phyloP scores from a whole-genome alignment of 2,329 filamentous ascomycete species.

The Aureobasidium sp. region DNA sequence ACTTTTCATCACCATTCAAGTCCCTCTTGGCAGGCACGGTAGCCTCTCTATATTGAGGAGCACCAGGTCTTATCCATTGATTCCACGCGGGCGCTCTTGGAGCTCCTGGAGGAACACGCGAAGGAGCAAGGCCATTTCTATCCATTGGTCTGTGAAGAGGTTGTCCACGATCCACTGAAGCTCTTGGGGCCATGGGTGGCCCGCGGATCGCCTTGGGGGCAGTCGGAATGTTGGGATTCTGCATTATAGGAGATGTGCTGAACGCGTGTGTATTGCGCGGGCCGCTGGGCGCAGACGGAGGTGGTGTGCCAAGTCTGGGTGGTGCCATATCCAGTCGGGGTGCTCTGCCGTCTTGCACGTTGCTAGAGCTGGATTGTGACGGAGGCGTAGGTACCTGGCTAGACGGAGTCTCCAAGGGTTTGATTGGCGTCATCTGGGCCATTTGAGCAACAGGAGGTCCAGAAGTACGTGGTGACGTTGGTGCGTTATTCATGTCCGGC shows the following conservation, averaged over 20 bases:
- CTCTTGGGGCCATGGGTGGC: slow-evolving; percentile 24
- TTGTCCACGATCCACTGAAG: slow-evolving; percentile 14
- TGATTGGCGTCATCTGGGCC: not conserved
- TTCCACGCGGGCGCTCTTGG: slow-evolving; percentile 29
- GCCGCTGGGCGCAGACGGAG: slow-evolving; percentile 18
- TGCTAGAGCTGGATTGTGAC: not conserved
- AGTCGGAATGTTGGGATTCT: slow-evolving; percentile 28
- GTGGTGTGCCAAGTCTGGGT: slow-evolving; percentile 13
- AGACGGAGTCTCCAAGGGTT: not conserved
- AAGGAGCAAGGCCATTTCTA: slow-evolving; percentile 17
- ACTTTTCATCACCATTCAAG: slow-evolving; percentile 35
- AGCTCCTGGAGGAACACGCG: slow-evolving; percentile 22
- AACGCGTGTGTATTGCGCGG: slow-evolving; percentile 21
- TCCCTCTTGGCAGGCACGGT: slow-evolving; percentile 41
- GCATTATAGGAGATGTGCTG: slow-evolving; percentile 30
- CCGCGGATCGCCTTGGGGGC: slow-evolving; percentile 30
- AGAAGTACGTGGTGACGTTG: slow-evolving; percentile 4
- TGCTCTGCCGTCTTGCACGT: not conserved
- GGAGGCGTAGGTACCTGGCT: not conserved
- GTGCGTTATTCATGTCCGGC: not conserved
- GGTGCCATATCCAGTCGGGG: slow-evolving; percentile 9
- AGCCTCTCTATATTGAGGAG: slow-evolving; percentile 24
- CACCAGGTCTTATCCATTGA: slow-evolving; percentile 39
- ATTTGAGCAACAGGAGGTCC: not conserved
- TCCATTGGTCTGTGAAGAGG: slow-evolving; percentile 20